These are phyloP conservation scores for Chenopodium formosanum DNA, from an alignment of 148 eudicot genomes.

Conservation along the genomic window DNA sequence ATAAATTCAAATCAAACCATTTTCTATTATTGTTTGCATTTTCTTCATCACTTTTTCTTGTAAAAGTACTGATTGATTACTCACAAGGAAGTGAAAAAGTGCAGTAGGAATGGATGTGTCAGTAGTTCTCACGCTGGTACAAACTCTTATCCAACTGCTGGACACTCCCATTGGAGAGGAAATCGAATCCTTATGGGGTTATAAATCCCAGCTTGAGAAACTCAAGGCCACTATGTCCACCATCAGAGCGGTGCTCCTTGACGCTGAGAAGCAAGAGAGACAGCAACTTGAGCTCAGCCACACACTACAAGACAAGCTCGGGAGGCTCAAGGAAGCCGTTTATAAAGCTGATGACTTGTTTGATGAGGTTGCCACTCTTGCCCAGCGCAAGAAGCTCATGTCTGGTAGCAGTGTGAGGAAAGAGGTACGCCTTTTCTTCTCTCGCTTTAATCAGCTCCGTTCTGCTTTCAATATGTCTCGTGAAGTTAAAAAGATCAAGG, in stretches of 20 bases:
- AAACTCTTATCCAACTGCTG: background rate
- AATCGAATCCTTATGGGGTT: background rate
- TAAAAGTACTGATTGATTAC: too few relatives aligned
- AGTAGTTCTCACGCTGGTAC: background rate
- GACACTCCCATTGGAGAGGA: too few relatives aligned
- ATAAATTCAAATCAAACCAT: too few relatives aligned
- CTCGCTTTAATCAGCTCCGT: background rate
- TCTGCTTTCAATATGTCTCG: background rate
- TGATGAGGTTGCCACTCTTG: background rate
- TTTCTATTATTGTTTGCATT: too few relatives aligned
- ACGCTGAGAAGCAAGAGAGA: constrained; percentile 4
- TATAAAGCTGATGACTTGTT: background rate
- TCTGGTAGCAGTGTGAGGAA: background rate
- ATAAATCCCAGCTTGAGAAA: constrained; percentile 8
- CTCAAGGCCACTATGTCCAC: constrained; percentile 16
- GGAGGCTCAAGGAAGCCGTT: background rate
- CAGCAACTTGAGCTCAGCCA: background rate
- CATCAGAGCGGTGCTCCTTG: constrained; percentile 22
- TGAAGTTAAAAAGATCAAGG: constrained; percentile 8
- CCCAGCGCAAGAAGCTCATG: background rate
- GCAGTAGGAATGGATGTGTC: too few relatives aligned
- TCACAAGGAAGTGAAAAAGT: too few relatives aligned
- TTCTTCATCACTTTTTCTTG: too few relatives aligned
- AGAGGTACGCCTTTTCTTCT: background rate
- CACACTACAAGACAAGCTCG: background rate